Conservation (phyloP, 129 eudicot genomes). For the Deinandra increscens region DNA sequence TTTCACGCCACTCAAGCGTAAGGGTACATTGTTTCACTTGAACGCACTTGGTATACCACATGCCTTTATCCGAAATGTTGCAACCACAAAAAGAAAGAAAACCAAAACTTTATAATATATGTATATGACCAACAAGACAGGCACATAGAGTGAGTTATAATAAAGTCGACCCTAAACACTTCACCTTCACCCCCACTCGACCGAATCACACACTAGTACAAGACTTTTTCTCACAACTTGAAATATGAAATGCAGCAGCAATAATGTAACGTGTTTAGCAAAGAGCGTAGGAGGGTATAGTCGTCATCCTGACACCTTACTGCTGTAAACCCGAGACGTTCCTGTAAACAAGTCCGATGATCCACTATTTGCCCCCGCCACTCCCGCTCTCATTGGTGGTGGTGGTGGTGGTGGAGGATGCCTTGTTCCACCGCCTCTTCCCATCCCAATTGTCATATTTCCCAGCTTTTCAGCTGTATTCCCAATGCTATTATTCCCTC, state of each 20-base stretch:
- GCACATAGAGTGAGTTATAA: background rate
- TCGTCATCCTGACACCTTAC: constrained; percentile 76
- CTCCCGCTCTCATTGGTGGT: constrained; percentile 77
- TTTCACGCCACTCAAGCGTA: too few relatives aligned
- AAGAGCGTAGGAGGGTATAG: background rate
- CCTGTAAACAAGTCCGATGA: constrained; percentile 53
- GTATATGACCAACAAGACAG: background rate
- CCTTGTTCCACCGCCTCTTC: constrained; percentile 37
- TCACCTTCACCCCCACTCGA: background rate
- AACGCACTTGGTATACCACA: too few relatives aligned
- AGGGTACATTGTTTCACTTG: too few relatives aligned
- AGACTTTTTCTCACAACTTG: constrained; percentile 10
- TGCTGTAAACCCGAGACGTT: constrained; percentile 50
- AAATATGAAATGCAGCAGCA: constrained; percentile 10
- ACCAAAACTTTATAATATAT: background rate
- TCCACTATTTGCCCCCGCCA: constrained; percentile 53
- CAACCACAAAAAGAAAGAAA: background rate
- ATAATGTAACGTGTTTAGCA: background rate
- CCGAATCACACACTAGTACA: constrained; percentile 8
- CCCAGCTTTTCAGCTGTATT: constrained; percentile 67
- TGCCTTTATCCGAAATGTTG: background rate
- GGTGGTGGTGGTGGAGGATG: constrained; percentile 33
- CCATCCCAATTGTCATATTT: constrained; percentile 49
- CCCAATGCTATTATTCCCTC: constrained; percentile 45
- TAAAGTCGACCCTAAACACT: constrained; percentile 5